phyloP scores from a whole-genome alignment of 768 basidiomycete genomes.

The Suillus occidentalis region DNA sequence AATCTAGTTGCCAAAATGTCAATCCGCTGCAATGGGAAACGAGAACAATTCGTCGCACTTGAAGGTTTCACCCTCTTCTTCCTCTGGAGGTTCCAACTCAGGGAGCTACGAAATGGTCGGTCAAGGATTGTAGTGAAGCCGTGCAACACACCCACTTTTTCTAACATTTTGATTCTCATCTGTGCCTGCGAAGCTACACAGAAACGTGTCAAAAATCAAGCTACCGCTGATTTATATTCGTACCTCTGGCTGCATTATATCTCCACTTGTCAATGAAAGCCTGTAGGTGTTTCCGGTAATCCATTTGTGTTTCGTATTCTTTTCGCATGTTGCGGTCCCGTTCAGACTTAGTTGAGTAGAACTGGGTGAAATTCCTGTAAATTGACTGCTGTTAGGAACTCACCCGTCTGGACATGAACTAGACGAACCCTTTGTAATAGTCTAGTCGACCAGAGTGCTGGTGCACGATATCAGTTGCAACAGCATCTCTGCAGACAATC shows the following conservation, averaged over 20 bases:
- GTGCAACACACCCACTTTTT: slow-evolving; percentile 51
- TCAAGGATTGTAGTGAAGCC: background rate
- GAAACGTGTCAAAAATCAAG: slow-evolving; percentile 1
- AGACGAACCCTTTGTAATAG: slow-evolving; percentile 91
- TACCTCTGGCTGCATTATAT: slow-evolving; percentile 92
- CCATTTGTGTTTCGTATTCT: slow-evolving; percentile 96
- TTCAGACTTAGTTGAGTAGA: slow-evolving; percentile 98
- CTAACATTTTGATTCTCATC: slow-evolving; percentile 71
- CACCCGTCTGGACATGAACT: background rate
- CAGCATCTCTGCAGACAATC: slow-evolving; percentile 64
- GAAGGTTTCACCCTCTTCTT: slow-evolving; percentile 91
- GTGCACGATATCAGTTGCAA: slow-evolving; percentile 98
- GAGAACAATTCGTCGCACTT: slow-evolving; percentile 46
- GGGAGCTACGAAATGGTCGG: slow-evolving; percentile 58
- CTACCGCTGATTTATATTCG: slow-evolving; percentile 10
- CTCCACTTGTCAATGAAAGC: slow-evolving; percentile 99
- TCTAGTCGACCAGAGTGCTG: slow-evolving; percentile 91
- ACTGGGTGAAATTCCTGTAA: slow-evolving; percentile 92
- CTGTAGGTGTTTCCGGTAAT: slow-evolving; percentile 92
- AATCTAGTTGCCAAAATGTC: slow-evolving; percentile 49
- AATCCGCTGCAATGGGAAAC: background rate
- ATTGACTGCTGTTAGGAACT: slow-evolving; percentile 10
- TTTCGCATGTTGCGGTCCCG: slow-evolving; percentile 87
- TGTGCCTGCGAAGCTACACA: slow-evolving; percentile 81
- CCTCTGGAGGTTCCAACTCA: slow-evolving; percentile 89